Conservation (phyloP, 2,329 filamentous ascomycete genomes). For the Arthroderma sp. region DNA sequence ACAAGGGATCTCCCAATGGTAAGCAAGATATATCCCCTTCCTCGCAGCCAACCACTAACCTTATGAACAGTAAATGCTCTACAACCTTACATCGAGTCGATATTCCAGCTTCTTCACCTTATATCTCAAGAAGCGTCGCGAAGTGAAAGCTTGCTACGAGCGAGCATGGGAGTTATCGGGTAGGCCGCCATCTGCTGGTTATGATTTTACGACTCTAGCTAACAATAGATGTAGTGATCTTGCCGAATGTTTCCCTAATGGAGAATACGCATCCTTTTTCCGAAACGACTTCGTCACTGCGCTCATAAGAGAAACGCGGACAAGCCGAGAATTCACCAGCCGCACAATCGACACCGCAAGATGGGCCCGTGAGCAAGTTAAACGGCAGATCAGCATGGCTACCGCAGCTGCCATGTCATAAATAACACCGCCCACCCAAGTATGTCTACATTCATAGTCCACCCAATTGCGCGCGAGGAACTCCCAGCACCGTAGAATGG, state of each 20-base stretch:
- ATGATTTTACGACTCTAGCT: slow-evolving; percentile 1
- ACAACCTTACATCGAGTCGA: slow-evolving; percentile 64
- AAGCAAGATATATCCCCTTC: slow-evolving; percentile 8
- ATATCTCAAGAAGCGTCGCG: slow-evolving; percentile 74
- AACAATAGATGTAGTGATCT: slow-evolving; percentile 53
- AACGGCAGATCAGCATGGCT: slow-evolving; percentile 52
- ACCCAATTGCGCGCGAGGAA: too few relatives aligned
- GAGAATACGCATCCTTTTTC: slow-evolving; percentile 73
- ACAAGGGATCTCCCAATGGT: slow-evolving; percentile 53
- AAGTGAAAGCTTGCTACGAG: slow-evolving; percentile 80
- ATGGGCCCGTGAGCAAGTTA: slow-evolving; percentile 95
- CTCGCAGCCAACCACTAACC: not conserved
- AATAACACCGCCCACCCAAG: too few relatives aligned
- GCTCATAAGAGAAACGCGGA: slow-evolving; percentile 84
- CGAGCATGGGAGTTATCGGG: slow-evolving; percentile 97
- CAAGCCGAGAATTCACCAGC: slow-evolving; percentile 70
- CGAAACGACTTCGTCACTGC: slow-evolving; percentile 78
- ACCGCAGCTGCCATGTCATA: slow-evolving; percentile 28
- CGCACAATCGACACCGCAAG: slow-evolving; percentile 89
- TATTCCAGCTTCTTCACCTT: slow-evolving; percentile 74
- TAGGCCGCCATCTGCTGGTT: slow-evolving; percentile 35
- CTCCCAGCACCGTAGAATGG: too few relatives aligned
- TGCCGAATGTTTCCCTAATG: slow-evolving; percentile 82
- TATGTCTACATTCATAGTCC: too few relatives aligned
- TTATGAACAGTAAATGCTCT: slow-evolving; percentile 48